Evolutionary conservation across 345 rosid genomes (phyloP), one percentile per base, ranked within the genome.

Genomic region (Lepidium didymum): DNA sequence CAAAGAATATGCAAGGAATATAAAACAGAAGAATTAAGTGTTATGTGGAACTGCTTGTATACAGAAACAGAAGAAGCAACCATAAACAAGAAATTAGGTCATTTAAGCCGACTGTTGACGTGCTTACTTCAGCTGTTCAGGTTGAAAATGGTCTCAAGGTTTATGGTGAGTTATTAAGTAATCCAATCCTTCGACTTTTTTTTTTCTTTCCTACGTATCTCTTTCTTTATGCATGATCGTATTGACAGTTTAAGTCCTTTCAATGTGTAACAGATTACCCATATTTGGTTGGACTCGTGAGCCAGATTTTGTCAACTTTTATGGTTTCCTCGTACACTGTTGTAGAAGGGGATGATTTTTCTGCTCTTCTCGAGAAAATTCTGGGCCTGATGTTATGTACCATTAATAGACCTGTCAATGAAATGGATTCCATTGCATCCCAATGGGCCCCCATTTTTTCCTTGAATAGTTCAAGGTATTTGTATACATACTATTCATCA

Each of bases 401-500:
- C 79, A 81, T 87, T 35, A 78, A 87, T 41, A 81, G 83, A 25
- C 46, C 19, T 49, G 67, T 57, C 49, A 72, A 76, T 74, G 80
- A 85, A 62, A 41, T 46, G 68, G 72, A 76, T 14, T 35, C 81
- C 64, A 68, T 85, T 64, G 72, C 83, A 15, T 46, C 13, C 13
- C 84, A 76, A 70, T 92, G 98, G 95, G 74, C 84, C 57, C 86
- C 92, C 59, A 72, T 80, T 16, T 89, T 87, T 68, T 64, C 76
- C 45, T 69, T 81, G 46, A 73, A 75, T 70, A 79, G 75, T 69
- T 63, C 72, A 70, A 83, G 92, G 97, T 90, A 18, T 60, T 43
- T 16, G 31, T 14, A 47, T 57, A 42, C 41, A 1, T n/a, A n/a
- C n/a, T n/a, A 13, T 10, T 68, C 38, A 52, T 49, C 37, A 35